Percentiles rank a stretch among this genome's conserved stretches.
Conservation (phyloP, 352 stramenopile genomes). For the Pythium insidiosum region DNA sequence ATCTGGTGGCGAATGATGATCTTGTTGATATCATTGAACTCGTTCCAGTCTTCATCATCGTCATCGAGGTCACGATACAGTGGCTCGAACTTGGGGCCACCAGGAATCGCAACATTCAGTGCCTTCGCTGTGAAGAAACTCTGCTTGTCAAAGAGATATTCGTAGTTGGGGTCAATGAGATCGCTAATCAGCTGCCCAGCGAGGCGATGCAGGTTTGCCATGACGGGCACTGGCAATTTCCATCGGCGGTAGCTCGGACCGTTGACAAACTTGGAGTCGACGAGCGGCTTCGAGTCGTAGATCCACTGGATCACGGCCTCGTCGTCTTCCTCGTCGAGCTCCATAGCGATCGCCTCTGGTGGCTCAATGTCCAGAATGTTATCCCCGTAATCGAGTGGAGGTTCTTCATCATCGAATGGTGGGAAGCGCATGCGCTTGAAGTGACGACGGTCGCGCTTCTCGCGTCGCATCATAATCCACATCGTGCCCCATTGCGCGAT, state of each 20-base stretch:
- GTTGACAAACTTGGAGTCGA: constrained; percentile 94
- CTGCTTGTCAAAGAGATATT: constrained; percentile 92
- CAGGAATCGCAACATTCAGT: constrained; percentile 99
- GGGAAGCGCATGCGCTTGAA: constrained; percentile 99
- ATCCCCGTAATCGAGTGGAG: constrained; percentile 93
- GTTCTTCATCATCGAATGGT: constrained; percentile 99
- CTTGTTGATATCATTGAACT: constrained; percentile 99
- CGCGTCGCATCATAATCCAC: constrained; percentile 99
- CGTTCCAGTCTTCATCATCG: constrained; percentile 99
- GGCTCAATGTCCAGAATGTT: constrained; percentile 97
- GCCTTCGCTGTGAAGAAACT: constrained; percentile 99
- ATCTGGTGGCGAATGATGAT: constrained; percentile 99
- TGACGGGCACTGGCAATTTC: constrained; percentile 95
- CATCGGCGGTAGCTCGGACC: constrained; percentile 96
- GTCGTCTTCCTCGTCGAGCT: constrained; percentile 94
- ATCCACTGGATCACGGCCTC: constrained; percentile 96
- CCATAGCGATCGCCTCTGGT: constrained; percentile 95
- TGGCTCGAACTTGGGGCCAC: constrained; percentile 99
- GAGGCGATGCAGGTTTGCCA: constrained; percentile 97
- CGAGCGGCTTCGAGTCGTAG: constrained; percentile 95
- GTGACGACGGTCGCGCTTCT: constrained; percentile 98
- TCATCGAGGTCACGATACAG: constrained; percentile 97
- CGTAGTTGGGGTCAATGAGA: constrained; percentile 95
- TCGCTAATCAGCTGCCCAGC: constrained; percentile 96
- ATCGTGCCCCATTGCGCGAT: constrained; percentile 99